A percentile compares a stretch with the other conserved stretches of the same genome.
Conservation (phyloP, 164 flowering plant genomes). For the Tetracentron sinense region DNA sequence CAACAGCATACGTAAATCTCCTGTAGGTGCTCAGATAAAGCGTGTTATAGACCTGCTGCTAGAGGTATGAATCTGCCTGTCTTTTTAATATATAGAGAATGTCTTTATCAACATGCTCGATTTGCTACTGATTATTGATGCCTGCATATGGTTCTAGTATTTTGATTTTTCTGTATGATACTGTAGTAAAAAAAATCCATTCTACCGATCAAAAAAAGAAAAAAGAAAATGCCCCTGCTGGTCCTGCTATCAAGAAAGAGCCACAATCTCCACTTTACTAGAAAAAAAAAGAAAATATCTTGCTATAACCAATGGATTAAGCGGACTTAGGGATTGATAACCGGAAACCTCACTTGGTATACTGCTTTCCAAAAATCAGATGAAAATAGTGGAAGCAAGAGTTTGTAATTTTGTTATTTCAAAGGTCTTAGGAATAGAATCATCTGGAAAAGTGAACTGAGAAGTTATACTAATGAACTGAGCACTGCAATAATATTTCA, state of each 20-base stretch:
- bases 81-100: neutral
- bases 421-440: no score
- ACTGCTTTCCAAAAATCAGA: no score
- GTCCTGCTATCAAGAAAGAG: neutral
- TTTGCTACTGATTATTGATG: neutral
- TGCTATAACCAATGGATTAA: neutral
- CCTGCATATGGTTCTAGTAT: neutral
- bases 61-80: slow-evolving; percentile 34
- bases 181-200: neutral
- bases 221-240: neutral
- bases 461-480: no score
- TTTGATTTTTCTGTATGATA: neutral
- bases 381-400: no score
- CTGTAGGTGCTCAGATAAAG: slow-evolving; percentile 75
- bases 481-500: no score
- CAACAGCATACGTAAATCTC: slow-evolving; percentile 53
- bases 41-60: slow-evolving; percentile 57
- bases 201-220: no score
- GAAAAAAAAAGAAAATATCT: neutral
- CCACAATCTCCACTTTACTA: neutral
- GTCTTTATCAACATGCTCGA: neutral
- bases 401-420: no score
- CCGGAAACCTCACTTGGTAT: no score
- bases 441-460: no score
- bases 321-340: no score